phyloP scores from a whole-genome alignment of 352 stramenopile genomes.

The Phytophthora crassamura region DNA sequence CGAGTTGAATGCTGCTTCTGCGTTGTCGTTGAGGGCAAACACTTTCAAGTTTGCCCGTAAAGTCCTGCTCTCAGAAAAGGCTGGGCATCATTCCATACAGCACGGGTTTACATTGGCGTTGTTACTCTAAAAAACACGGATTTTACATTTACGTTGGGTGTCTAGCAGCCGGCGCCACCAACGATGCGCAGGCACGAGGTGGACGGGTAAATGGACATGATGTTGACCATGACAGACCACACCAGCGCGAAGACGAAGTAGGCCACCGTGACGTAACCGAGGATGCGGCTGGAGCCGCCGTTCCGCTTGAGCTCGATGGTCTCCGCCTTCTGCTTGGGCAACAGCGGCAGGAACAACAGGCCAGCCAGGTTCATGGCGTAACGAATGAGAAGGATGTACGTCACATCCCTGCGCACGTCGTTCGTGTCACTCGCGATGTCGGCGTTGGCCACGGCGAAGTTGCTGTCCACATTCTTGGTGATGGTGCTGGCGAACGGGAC shows the following conservation, averaged over 20 bases:
- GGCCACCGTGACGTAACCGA: constrained; percentile 42
- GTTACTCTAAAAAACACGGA: constrained; percentile 6
- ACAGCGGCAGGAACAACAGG: constrained; percentile 45
- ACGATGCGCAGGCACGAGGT: constrained; percentile 39
- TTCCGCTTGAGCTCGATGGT: constrained; percentile 47
- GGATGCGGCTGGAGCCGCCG: constrained; percentile 45
- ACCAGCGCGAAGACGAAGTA: constrained; percentile 45
- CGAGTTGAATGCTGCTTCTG: too few relatives aligned
- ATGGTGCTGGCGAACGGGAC: constrained; percentile 48
- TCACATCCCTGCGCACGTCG: constrained; percentile 47
- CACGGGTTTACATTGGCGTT: constrained; percentile 1
- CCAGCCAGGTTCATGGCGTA: constrained; percentile 43
- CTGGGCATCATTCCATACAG: constrained; percentile 16
- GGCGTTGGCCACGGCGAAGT: constrained; percentile 48
- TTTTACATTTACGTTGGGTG: background rate
- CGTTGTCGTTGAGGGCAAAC: too few relatives aligned
- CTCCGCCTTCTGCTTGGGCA: constrained; percentile 59
- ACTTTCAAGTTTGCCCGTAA: too few relatives aligned
- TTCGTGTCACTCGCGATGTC: constrained; percentile 49
- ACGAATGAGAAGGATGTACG: constrained; percentile 49
- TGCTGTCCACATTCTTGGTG: constrained; percentile 45
- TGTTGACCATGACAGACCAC: constrained; percentile 42
- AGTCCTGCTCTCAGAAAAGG: too few relatives aligned
- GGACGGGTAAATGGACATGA: constrained; percentile 41
- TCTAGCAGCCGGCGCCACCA: constrained; percentile 40